Evolutionary conservation across 1,284 basidiomycete genomes (phyloP).

Genomic region (Singerocomus inundabilis): DNA sequence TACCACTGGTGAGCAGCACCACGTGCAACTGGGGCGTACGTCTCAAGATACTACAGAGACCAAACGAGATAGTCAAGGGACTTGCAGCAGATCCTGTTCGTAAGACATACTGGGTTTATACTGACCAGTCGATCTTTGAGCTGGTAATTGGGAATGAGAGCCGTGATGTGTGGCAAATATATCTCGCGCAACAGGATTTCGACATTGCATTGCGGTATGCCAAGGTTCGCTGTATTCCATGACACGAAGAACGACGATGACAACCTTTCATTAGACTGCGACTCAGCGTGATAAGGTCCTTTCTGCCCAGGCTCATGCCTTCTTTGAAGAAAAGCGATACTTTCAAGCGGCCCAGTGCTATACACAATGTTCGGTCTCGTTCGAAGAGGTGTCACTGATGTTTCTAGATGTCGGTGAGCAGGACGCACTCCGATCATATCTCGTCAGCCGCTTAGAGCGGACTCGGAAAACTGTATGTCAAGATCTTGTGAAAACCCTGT

Average conservation of each 20-base stretch:
- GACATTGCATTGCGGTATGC: slow-evolving; percentile 79
- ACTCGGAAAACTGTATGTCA: slow-evolving; percentile 68
- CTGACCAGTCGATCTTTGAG: slow-evolving; percentile 88
- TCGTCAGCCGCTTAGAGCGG: slow-evolving; percentile 84
- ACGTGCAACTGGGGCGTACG: not conserved
- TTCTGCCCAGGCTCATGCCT: slow-evolving; percentile 82
- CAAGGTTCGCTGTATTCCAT: slow-evolving; percentile 54
- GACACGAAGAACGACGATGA: not conserved
- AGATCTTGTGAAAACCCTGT: not conserved
- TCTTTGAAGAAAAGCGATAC: slow-evolving; percentile 79
- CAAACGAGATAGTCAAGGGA: slow-evolving; percentile 69
- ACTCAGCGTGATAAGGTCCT: slow-evolving; percentile 84
- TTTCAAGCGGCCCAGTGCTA: slow-evolving; percentile 93
- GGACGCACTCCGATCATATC: slow-evolving; percentile 91
- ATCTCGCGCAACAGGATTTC: slow-evolving; percentile 77
- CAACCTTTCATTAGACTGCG: slow-evolving; percentile 55
- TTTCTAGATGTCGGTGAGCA: slow-evolving; percentile 90
- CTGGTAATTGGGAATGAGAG: slow-evolving; percentile 86
- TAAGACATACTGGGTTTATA: slow-evolving; percentile 94
- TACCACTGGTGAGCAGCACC: slow-evolving; percentile 66
- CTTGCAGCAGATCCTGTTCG: slow-evolving; percentile 82
- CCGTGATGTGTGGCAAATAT: slow-evolving; percentile 93
- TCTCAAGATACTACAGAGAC: slow-evolving; percentile 49
- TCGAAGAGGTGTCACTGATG: slow-evolving; percentile 90
- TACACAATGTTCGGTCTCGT: slow-evolving; percentile 83